These are phyloP conservation scores for Plasmodium vinckei DNA, from an alignment of 169 alveolate genomes.

Conservation along the genomic window DNA sequence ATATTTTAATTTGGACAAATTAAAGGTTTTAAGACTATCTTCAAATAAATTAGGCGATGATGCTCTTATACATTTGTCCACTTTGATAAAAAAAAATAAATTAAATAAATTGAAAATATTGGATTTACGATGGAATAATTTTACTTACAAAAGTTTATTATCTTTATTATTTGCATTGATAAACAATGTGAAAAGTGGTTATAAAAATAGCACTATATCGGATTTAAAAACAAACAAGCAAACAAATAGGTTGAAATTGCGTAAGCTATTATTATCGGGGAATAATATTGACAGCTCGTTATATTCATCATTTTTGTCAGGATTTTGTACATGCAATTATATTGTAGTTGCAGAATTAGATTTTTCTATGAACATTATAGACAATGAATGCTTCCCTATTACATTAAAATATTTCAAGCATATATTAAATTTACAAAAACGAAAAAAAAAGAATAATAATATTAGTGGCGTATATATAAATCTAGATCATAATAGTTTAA, in stretches of 20 bases:
- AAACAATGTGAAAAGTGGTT: not conserved
- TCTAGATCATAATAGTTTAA: constrained; percentile 60
- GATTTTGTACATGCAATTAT: constrained; percentile 66
- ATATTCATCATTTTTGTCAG: constrained; percentile 60
- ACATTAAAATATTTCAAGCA: constrained; percentile 62
- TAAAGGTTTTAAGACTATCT: constrained; percentile 28
- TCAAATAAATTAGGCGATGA: constrained; percentile 65
- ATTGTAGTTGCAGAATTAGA: constrained; percentile 34
- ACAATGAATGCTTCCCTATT: constrained; percentile 42
- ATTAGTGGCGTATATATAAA: constrained; percentile 30
- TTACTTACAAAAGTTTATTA: constrained; percentile 63
- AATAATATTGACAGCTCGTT: constrained; percentile 62
- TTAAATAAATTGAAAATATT: constrained; percentile 36
- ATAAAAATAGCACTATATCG: not conserved
- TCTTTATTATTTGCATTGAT: constrained; percentile 49
- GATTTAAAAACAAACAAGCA: not conserved
- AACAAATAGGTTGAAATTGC: constrained; percentile 2
- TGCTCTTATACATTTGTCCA: constrained; percentile 59
- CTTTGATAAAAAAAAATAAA: constrained; percentile 48
- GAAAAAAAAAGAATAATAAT: constrained; percentile 13
- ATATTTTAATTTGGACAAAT: constrained; percentile 20
- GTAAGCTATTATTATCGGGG: constrained; percentile 49
- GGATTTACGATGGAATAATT: constrained; percentile 67
- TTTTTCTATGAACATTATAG: constrained; percentile 64
- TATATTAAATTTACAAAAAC: constrained; percentile 24